Evolutionary conservation across 2,329 filamentous ascomycete species (phyloP).

Genomic region (Ascosphaera aggregata): DNA sequence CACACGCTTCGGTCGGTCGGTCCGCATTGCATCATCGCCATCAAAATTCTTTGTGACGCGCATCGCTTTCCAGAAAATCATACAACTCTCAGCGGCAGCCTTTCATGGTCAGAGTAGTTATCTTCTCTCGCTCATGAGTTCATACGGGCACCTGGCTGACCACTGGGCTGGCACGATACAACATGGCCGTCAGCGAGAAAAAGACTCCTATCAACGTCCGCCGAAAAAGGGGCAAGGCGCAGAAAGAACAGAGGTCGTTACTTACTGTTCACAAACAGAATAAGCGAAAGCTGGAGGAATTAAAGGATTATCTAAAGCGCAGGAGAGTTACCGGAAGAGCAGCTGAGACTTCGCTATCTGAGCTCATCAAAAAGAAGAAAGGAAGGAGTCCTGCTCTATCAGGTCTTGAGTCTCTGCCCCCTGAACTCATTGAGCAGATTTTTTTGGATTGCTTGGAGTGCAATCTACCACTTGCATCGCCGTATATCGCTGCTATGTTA

Average conservation of each 20-base stretch:
- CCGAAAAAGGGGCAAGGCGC: neutral
- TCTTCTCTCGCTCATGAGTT: no score
- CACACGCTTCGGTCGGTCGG: no score
- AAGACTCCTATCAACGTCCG: neutral
- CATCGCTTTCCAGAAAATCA: no score
- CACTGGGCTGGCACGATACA: no score
- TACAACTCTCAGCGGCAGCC: no score
- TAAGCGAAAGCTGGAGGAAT: neutral
- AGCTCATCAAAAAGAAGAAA: neutral
- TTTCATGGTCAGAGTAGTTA: no score
- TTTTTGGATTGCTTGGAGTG: conserved; percentile 25
- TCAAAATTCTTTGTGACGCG: no score
- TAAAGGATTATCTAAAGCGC: conserved; percentile 4
- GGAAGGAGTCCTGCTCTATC: conserved; percentile 7
- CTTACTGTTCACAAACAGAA: neutral
- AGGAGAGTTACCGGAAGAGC: conserved; percentile 1
- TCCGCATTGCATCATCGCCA: no score
- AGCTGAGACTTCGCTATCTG: neutral
- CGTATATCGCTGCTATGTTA: conserved; percentile 15
- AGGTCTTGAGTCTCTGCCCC: conserved; percentile 22
- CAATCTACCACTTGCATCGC: conserved; percentile 21
- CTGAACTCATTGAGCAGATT: conserved; percentile 28
- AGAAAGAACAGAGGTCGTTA: neutral
- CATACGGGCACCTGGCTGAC: no score
- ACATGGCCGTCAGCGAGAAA: no score